These are phyloP conservation scores for Eutrema salsugineum DNA, from an alignment of 441 rosid species.

Conservation along the genomic window DNA sequence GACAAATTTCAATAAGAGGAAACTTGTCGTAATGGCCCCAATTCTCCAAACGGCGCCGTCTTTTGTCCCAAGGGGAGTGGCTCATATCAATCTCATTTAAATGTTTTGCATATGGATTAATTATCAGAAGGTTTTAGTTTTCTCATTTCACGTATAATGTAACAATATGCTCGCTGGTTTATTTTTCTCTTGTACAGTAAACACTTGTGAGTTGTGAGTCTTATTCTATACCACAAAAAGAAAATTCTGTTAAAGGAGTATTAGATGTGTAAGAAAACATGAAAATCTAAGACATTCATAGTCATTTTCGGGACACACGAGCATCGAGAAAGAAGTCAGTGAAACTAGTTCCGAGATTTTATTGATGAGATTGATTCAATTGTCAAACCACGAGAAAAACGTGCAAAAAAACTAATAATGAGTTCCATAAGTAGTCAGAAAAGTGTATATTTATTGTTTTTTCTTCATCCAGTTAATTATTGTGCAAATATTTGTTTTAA, in stretches of 20 bases:
- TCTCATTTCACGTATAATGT: background rate
- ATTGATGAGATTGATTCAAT: background rate
- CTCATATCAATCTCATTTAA: background rate
- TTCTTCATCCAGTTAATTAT: background rate
- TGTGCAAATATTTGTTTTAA: background rate
- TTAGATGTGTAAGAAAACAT: background rate
- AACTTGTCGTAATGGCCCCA: background rate
- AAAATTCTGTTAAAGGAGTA: too few species aligned
- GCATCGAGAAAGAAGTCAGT: conserved; percentile 1
- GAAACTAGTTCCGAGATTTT: background rate
- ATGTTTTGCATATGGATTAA: background rate
- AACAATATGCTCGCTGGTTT: background rate
- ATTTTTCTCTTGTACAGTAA: background rate
- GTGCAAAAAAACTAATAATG: background rate
- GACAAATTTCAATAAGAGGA: background rate
- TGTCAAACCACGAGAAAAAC: conserved; percentile 21
- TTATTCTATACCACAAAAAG: background rate
- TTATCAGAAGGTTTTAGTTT: background rate
- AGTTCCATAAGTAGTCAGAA: conserved; percentile 1
- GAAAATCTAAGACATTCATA: too few species aligned
- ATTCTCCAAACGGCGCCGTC: conserved; percentile 22
- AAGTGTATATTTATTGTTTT: background rate
- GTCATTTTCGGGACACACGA: background rate
- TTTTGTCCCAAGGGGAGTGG: background rate
- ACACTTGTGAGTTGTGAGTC: background rate